These are phyloP conservation scores for Heracleum sosnowskyi DNA, from an alignment of 129 eudicot genomes.

Conservation along the genomic window DNA sequence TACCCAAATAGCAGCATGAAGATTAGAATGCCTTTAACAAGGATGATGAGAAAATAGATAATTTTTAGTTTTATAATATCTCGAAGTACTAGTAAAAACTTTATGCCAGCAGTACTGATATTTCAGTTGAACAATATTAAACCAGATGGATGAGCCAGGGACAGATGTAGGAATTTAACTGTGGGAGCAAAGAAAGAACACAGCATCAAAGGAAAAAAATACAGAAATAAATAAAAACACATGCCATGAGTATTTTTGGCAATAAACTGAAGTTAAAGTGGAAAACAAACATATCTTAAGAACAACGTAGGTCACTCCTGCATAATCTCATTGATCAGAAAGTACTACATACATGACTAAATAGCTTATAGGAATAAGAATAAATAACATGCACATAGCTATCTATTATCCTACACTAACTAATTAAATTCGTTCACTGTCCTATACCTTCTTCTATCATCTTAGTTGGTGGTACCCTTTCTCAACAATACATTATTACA, in stretches of 20 bases:
- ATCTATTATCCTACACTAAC: not conserved
- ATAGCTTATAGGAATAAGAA: not conserved
- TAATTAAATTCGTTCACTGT: not conserved
- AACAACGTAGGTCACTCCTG: too few relatives aligned
- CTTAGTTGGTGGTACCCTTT: not conserved
- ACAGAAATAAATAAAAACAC: too few relatives aligned
- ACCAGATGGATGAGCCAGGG: not conserved
- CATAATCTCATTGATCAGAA: too few relatives aligned
- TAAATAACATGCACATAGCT: not conserved
- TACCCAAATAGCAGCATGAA: not conserved
- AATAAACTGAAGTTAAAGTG: not conserved
- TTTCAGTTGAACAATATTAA: too few relatives aligned
- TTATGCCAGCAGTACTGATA: not conserved
- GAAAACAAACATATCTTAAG: too few relatives aligned
- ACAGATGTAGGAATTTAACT: not conserved
- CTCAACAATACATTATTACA: not conserved
- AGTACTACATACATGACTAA: not conserved
- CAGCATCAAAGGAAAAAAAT: not conserved
- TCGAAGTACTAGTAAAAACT: not conserved
- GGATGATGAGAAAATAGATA: not conserved
- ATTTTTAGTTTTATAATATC: too few relatives aligned
- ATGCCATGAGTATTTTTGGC: not conserved
- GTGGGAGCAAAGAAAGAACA: not conserved
- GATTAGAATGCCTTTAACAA: not conserved
- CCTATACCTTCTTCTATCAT: not conserved